Percentiles rank a stretch among this genome's conserved stretches.
Conservation (phyloP, 345 rosid genomes). For the Streptanthus diversifolius region DNA sequence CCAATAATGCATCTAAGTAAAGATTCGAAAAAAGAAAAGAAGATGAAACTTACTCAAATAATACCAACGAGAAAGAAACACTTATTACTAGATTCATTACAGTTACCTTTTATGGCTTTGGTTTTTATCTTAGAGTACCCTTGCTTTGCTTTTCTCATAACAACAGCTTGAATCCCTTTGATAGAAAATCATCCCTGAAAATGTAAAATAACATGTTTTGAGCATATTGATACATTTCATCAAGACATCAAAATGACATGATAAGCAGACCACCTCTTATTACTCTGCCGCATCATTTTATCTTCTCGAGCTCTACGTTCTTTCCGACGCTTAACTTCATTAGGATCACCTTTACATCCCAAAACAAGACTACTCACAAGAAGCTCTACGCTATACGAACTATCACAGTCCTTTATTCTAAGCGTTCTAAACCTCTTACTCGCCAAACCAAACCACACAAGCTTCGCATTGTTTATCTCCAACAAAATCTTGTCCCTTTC, state of each 20-base stretch:
- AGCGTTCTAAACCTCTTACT: conserved; percentile 31
- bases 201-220: conserved; percentile 2
- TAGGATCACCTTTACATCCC: conserved; percentile 27
- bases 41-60: too few relatives aligned
- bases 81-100: not conserved
- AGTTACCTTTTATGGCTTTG: not conserved
- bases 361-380: conserved; percentile 52
- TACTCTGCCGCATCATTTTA: conserved; percentile 3
- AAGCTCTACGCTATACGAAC: conserved; percentile 28
- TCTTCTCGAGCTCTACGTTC: conserved; percentile 22
- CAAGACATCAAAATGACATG: not conserved
- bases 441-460: conserved; percentile 49
- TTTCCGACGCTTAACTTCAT: conserved; percentile 10
- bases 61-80: too few relatives aligned
- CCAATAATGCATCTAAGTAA: too few relatives aligned
- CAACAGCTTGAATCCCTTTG: conserved; percentile 58
- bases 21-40: too few relatives aligned
- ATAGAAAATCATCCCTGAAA: conserved; percentile 58
- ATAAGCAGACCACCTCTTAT: conserved; percentile 40
- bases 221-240: not conserved
- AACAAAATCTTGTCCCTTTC: conserved; percentile 42
- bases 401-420: conserved; percentile 34
- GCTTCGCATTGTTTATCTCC: conserved; percentile 42
- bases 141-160: conserved; percentile 34
- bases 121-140: not conserved